phyloP scores from a whole-genome alignment of 129 eudicot genomes.

The Flaveria robusta region DNA sequence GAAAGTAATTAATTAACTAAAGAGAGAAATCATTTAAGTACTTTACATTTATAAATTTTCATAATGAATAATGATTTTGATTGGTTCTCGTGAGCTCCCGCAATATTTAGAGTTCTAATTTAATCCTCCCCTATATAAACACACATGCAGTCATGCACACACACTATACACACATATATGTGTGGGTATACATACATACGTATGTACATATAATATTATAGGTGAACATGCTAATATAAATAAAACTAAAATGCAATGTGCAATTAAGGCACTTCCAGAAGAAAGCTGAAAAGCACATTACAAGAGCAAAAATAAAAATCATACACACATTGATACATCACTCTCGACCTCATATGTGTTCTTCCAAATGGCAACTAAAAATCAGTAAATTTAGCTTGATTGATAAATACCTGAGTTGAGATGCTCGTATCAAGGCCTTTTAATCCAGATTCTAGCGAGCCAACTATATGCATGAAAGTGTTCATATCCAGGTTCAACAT shows the following conservation, averaged over 20 bases:
- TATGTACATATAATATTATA: no score
- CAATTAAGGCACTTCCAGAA: not conserved
- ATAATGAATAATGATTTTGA: no score
- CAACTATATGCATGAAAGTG: constrained; percentile 84
- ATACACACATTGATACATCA: not conserved
- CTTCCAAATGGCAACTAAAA: not conserved
- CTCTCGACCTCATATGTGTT: not conserved
- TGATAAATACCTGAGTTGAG: constrained; percentile 76
- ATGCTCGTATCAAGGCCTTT: constrained; percentile 88
- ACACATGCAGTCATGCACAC: no score
- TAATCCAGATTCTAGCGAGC: constrained; percentile 94
- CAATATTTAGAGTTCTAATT: no score
- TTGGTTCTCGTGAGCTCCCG: no score
- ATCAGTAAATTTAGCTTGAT: not conserved
- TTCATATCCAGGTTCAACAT: constrained; percentile 72
- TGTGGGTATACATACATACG: no score
- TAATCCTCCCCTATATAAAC: no score
- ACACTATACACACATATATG: no score
- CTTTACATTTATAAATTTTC: no score
- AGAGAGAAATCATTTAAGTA: no score
- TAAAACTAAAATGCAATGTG: not conserved
- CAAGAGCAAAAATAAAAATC: not conserved
- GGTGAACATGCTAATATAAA: not conserved
- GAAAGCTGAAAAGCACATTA: not conserved
- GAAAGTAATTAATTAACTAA: no score